Evolutionary conservation across 768 basidiomycete species (phyloP).

Genomic region (Leccinum subgranulosum): DNA sequence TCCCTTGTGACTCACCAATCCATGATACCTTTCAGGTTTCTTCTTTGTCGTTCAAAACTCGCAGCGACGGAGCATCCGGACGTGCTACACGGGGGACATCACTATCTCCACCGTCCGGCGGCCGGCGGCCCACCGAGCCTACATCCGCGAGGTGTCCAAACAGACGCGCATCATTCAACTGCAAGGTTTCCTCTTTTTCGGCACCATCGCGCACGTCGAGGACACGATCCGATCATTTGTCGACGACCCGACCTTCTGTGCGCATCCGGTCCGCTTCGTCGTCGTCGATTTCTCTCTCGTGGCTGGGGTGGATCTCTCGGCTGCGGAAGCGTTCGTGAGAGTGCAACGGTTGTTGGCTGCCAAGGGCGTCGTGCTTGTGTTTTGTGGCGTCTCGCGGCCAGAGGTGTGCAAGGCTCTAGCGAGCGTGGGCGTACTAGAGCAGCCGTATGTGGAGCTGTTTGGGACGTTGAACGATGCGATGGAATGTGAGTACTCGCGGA

Average conservation of each 20-base stretch:
- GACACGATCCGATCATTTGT: conserved; percentile 77
- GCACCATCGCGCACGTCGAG: conserved; percentile 90
- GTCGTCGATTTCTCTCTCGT: conserved; percentile 86
- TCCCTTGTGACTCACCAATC: neutral
- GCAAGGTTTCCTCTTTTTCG: conserved; percentile 93
- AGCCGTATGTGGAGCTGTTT: conserved; percentile 78
- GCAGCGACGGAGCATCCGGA: conserved; percentile 77
- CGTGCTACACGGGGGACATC: conserved; percentile 76
- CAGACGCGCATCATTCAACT: conserved; percentile 87
- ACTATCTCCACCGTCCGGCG: conserved; percentile 90
- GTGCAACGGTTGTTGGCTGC: conserved; percentile 77
- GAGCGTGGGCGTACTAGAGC: conserved; percentile 78
- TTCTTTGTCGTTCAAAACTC: conserved; percentile 99
- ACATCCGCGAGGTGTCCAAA: conserved; percentile 88
- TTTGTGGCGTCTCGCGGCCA: conserved; percentile 77
- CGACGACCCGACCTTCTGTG: conserved; percentile 65
- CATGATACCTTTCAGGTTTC: conserved; percentile 48
- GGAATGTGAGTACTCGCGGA: conserved; percentile 67
- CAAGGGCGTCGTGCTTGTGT: conserved; percentile 78
- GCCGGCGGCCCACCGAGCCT: conserved; percentile 82
- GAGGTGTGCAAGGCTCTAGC: conserved; percentile 68
- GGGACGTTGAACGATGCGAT: conserved; percentile 82
- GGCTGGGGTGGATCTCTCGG: conserved; percentile 88
- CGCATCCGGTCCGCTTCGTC: conserved; percentile 83
- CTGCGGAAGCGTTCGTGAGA: conserved; percentile 92